Evolutionary conservation across 768 basidiomycete genomes (phyloP).

Genomic region (Tephrocybe sp.): DNA sequence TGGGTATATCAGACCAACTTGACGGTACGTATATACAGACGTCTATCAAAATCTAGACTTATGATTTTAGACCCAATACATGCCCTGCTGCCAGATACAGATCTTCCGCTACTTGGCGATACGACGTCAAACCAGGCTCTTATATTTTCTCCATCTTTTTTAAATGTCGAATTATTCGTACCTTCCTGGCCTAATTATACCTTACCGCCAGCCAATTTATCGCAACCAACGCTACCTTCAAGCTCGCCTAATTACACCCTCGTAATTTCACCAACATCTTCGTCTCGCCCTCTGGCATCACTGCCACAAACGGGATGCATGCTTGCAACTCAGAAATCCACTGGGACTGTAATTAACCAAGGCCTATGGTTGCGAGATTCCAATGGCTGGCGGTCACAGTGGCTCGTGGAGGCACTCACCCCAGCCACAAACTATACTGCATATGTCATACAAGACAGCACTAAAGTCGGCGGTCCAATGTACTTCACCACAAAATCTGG

Average conservation of each 20-base stretch:
- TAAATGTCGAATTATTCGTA: slow-evolving; percentile 19
- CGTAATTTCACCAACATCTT: slow-evolving; percentile 51
- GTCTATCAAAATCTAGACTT: neutral
- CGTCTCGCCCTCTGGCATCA: slow-evolving; percentile 32
- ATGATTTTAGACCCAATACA: slow-evolving; percentile 47
- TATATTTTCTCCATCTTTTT: slow-evolving; percentile 65
- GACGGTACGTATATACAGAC: slow-evolving; percentile 25
- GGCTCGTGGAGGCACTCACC: slow-evolving; percentile 57
- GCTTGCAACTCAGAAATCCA: slow-evolving; percentile 38
- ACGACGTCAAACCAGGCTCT: slow-evolving; percentile 73
- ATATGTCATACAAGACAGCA: slow-evolving; percentile 57
- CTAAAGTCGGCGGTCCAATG: slow-evolving; percentile 65
- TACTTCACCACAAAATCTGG: slow-evolving; percentile 78
- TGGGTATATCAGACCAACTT: slow-evolving; percentile 49
- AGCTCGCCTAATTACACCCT: slow-evolving; percentile 52
- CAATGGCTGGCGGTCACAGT: slow-evolving; percentile 69
- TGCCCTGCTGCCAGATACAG: slow-evolving; percentile 28
- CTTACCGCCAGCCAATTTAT: slow-evolving; percentile 56
- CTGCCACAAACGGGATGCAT: slow-evolving; percentile 62
- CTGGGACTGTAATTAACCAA: slow-evolving; percentile 40
- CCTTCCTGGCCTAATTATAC: slow-evolving; percentile 78
- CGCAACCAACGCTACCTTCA: slow-evolving; percentile 41
- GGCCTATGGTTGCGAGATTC: slow-evolving; percentile 57
- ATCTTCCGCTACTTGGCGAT: slow-evolving; percentile 66
- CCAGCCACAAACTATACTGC: slow-evolving; percentile 79